Evolutionary conservation across 352 stramenopile species (phyloP).

Genomic region (Discostella stelligera): DNA sequence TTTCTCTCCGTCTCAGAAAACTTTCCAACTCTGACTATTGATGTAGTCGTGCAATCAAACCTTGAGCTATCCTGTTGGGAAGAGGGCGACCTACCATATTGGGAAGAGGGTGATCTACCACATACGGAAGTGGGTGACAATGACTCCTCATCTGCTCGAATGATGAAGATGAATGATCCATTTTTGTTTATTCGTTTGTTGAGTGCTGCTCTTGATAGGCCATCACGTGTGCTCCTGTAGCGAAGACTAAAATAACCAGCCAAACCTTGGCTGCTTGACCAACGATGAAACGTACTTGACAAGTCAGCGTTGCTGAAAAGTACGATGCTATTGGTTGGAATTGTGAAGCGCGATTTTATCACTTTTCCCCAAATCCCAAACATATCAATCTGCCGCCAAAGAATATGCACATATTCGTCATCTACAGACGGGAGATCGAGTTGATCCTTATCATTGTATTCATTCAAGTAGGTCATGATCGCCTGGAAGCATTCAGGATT

Average conservation of each 20-base stretch:
- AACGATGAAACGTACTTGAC: not conserved
- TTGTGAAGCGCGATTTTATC: not conserved
- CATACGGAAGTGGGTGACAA: no score
- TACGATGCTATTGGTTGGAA: constrained; percentile 6
- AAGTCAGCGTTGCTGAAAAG: constrained; percentile 1
- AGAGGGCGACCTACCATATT: no score
- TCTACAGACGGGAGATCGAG: constrained; percentile 11
- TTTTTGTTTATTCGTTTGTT: no score
- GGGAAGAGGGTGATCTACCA: no score
- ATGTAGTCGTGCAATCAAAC: no score
- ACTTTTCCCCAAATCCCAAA: not conserved
- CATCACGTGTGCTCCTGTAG: constrained; percentile 10
- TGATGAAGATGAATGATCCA: no score
- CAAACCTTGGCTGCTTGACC: constrained; percentile 3
- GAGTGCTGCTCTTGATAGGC: not conserved
- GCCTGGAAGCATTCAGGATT: constrained; percentile 9
- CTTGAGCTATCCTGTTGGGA: no score
- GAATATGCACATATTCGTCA: constrained; percentile 3
- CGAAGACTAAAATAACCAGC: constrained; percentile 7
- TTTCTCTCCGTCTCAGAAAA: no score
- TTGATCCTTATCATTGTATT: constrained; percentile 14
- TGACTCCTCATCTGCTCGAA: no score
- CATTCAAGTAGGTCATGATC: constrained; percentile 9
- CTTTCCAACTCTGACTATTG: no score
- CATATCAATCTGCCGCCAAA: constrained; percentile 9